A percentile compares a stretch with the other conserved stretches of the same genome.
phyloP scores from a whole-genome alignment of 371 early-diverging fungal genomes.

The Chytridiales sp. region DNA sequence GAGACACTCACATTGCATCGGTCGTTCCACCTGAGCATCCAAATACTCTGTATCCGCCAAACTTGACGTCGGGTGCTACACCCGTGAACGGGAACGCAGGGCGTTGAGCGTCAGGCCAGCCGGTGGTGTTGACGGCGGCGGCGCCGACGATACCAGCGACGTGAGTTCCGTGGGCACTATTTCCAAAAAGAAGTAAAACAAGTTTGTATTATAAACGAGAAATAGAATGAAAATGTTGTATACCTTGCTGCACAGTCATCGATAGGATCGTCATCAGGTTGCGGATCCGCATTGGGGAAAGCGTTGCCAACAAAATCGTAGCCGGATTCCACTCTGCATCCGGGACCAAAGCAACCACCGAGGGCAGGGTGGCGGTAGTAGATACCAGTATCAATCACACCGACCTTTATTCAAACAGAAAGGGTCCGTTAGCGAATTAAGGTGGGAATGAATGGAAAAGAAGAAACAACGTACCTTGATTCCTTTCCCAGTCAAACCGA shows the following conservation, averaged over 20 bases:
- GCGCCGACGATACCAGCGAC: conserved; percentile 59
- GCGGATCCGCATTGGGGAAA: conserved; percentile 8
- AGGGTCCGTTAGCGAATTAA: too few species aligned
- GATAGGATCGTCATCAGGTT: conserved; percentile 53
- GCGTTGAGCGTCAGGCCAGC: not conserved
- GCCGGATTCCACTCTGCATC: conserved; percentile 60
- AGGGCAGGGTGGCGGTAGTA: conserved; percentile 70
- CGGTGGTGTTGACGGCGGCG: conserved; percentile 28
- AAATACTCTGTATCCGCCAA: conserved; percentile 47
- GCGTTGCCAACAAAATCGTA: conserved; percentile 51
- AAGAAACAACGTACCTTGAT: too few species aligned
- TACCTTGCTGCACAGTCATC: conserved; percentile 49
- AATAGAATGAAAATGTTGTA: too few species aligned
- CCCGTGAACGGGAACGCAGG: conserved; percentile 29
- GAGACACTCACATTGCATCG: conserved; percentile 64
- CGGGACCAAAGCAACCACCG: conserved; percentile 66
- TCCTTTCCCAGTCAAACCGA: conserved; percentile 36
- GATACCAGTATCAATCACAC: conserved; percentile 55
- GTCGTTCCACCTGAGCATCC: conserved; percentile 64
- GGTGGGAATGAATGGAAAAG: too few species aligned
- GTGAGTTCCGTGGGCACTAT: conserved; percentile 56
- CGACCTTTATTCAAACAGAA: too few species aligned
- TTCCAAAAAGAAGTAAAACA: not conserved
- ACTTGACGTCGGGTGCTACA: conserved; percentile 35
- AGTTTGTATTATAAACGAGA: not conserved